A percentile compares a stretch with the other conserved stretches of the same genome.
Evolutionary conservation across 352 stramenopile genomes (phyloP).

Genomic region (Globisporangium nunn): DNA sequence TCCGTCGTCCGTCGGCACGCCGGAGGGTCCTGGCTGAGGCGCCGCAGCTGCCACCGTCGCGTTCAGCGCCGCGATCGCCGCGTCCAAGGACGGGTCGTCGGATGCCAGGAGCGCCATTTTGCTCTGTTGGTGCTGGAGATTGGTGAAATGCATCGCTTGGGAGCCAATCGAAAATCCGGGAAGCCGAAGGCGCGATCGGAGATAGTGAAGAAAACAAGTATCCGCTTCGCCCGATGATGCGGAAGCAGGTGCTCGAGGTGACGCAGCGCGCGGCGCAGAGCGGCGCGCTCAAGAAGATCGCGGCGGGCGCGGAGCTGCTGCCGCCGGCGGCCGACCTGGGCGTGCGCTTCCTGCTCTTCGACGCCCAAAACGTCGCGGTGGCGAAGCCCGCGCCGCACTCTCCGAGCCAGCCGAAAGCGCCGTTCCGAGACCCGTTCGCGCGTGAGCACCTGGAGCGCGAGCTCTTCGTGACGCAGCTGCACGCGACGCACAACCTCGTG

Average conservation of each 20-base stretch:
- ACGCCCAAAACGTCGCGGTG: slow-evolving; percentile 20
- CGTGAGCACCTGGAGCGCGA: slow-evolving; percentile 66
- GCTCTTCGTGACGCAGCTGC: slow-evolving; percentile 52
- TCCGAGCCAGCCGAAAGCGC: slow-evolving; percentile 6
- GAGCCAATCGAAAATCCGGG: too few species aligned
- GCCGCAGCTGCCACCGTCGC: not conserved
- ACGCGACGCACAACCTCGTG: slow-evolving; percentile 72
- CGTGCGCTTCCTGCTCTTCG: slow-evolving; percentile 52
- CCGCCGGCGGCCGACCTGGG: slow-evolving; percentile 22
- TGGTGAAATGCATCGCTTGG: too few species aligned
- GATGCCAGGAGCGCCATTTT: not conserved
- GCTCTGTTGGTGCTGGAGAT: not conserved
- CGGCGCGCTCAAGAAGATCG: slow-evolving; percentile 58
- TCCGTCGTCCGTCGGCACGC: not conserved
- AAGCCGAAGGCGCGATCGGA: too few species aligned
- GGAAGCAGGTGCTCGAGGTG: slow-evolving; percentile 53
- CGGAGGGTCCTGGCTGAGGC: too few species aligned
- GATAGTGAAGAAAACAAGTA: too few species aligned
- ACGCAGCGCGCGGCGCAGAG: slow-evolving; percentile 47
- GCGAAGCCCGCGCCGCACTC: slow-evolving; percentile 31
- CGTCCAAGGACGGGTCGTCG: not conserved
- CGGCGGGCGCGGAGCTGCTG: slow-evolving; percentile 44
- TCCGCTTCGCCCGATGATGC: slow-evolving; percentile 24
- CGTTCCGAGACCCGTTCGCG: slow-evolving; percentile 66
- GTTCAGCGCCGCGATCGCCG: not conserved